phyloP scores from a whole-genome alignment of 495 filamentous ascomycete species.

The Geopyxis carbonaria region DNA sequence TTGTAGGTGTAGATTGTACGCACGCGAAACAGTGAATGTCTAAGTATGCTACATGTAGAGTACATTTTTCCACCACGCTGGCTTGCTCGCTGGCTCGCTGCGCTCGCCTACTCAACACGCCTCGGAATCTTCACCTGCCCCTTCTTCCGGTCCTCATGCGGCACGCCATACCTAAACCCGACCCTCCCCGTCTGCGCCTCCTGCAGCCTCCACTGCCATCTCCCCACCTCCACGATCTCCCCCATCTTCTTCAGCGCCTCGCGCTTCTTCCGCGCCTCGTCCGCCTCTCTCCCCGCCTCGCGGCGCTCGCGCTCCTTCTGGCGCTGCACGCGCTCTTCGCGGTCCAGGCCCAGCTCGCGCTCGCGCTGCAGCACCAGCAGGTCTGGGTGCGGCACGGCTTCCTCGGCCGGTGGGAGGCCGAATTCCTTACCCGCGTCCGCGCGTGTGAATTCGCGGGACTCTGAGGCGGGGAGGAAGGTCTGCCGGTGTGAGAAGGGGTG shows the following conservation, averaged over 20 bases:
- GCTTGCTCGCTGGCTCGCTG: too few species aligned
- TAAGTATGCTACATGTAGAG: too few species aligned
- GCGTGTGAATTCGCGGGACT: conserved; percentile 80
- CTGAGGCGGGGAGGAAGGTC: conserved; percentile 76
- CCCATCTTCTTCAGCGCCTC: conserved; percentile 29
- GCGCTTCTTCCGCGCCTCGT: conserved; percentile 30
- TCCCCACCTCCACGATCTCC: conserved; percentile 35
- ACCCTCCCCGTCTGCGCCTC: conserved; percentile 45
- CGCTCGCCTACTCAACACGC: conserved; percentile 32
- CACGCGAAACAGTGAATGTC: too few species aligned
- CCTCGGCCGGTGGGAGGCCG: conserved; percentile 64
- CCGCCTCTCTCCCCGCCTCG: conserved; percentile 27
- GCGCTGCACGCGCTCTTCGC: conserved; percentile 26
- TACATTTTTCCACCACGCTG: too few species aligned
- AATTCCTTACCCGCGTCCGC: conserved; percentile 79
- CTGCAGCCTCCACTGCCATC: conserved; percentile 70
- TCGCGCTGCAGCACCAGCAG: conserved; percentile 48
- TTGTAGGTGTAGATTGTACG: too few species aligned
- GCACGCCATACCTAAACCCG: conserved; percentile 53
- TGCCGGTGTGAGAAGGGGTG: conserved; percentile 65
- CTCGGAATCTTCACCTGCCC: conserved; percentile 58
- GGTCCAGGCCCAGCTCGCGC: conserved; percentile 25
- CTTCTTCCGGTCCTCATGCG: conserved; percentile 52
- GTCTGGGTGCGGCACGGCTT: conserved; percentile 77
- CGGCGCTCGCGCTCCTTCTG: conserved; percentile 30